A percentile compares a stretch with the other conserved stretches of the same genome.
These are phyloP conservation scores for Carex kokanica DNA, from an alignment of 176 grass and related monocot species.

Conservation along the genomic window DNA sequence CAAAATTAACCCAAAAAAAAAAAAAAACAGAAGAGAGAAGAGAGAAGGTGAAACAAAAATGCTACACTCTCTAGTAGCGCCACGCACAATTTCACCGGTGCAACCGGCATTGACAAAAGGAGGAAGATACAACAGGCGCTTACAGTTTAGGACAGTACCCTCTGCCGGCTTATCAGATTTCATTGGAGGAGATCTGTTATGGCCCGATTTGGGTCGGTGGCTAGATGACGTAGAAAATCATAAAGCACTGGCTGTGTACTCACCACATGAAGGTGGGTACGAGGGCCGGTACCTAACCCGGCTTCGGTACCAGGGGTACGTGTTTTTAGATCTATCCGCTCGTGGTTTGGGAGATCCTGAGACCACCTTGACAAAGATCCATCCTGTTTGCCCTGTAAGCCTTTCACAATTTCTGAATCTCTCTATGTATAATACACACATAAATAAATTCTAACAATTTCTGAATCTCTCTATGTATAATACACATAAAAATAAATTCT, in stretches of 20 bases:
- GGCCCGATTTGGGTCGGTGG: slow-evolving; percentile 70
- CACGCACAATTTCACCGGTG: slow-evolving; percentile 32
- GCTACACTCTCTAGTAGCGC: slow-evolving; percentile 28
- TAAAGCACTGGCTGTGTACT: slow-evolving; percentile 85
- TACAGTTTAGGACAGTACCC: slow-evolving; percentile 19
- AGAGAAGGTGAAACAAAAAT: background rate
- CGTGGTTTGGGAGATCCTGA: slow-evolving; percentile 83
- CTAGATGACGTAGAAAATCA: slow-evolving; percentile 80
- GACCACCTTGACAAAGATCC: slow-evolving; percentile 83
- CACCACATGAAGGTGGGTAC: slow-evolving; percentile 93
- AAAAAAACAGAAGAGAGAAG: background rate
- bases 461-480: too few species aligned
- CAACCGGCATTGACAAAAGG: background rate
- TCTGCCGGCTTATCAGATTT: slow-evolving; percentile 44
- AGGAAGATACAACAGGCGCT: background rate
- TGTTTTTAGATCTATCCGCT: slow-evolving; percentile 82
- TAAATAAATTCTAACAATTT: too few species aligned
- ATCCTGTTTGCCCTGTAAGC: slow-evolving; percentile 80
- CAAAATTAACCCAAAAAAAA: background rate
- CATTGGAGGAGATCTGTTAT: slow-evolving; percentile 68
- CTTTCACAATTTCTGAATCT: too few species aligned
- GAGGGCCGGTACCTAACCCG: slow-evolving; percentile 87
- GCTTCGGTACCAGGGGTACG: slow-evolving; percentile 79
- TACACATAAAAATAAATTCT: too few species aligned
- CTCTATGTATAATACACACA: too few species aligned